Percentiles rank a stretch among this genome's conserved stretches.
Conservation (phyloP, 306 rosid genomes). For the Hylodesmum podocarpum region DNA sequence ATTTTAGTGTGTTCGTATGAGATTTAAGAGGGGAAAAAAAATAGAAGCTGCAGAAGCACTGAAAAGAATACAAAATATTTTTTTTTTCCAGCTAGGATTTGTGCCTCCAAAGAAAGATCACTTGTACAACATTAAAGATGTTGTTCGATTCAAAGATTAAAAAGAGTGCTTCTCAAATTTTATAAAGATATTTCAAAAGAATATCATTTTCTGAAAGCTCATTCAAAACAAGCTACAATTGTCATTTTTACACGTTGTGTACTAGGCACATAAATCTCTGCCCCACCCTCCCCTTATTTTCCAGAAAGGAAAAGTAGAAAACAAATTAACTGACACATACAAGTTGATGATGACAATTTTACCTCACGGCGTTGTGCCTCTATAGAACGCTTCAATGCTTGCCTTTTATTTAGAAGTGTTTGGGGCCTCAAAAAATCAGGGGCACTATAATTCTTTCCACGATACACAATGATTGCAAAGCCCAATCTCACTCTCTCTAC, state of each 20-base stretch:
- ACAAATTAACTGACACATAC: conserved; percentile 23
- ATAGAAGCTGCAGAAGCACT: neutral
- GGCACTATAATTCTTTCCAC: conserved; percentile 84
- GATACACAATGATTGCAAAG: conserved; percentile 78
- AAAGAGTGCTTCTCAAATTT: conserved; percentile 4
- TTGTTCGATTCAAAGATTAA: neutral
- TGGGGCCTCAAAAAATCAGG: conserved; percentile 81
- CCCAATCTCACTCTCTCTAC: conserved; percentile 83
- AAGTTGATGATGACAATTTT: conserved; percentile 27
- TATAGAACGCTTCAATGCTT: conserved; percentile 75
- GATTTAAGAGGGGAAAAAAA: neutral
- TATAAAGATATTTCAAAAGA: neutral
- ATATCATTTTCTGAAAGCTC: neutral
- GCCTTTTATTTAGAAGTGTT: conserved; percentile 71
- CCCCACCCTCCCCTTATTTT: neutral
- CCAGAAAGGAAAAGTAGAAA: conserved; percentile 21
- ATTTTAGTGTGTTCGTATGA: neutral
- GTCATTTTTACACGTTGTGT: conserved; percentile 9
- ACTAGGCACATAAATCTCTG: conserved; percentile 11
- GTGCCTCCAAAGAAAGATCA: neutral
- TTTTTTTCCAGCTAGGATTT: neutral
- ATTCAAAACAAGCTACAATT: neutral
- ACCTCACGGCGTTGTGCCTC: conserved; percentile 94
- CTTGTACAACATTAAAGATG: neutral
- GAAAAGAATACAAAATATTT: neutral